Conservation (phyloP, 2,329 filamentous ascomycete species). For the Penicillium sp. region DNA sequence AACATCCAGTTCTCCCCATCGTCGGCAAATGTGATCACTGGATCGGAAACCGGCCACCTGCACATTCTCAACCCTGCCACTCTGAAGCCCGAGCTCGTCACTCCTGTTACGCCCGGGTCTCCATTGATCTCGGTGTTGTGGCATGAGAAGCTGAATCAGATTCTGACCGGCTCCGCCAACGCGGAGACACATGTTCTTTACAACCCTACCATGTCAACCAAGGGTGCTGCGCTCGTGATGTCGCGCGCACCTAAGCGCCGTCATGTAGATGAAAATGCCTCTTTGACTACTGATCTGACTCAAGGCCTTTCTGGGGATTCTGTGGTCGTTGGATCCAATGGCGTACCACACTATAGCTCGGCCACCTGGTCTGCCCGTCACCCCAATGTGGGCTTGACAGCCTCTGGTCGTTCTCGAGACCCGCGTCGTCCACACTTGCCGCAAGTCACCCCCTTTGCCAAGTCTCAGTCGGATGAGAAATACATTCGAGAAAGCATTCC, state of each 20-base stretch:
- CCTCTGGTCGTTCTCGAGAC: constrained; percentile 76
- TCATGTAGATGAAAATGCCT: constrained; percentile 91
- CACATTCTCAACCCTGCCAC: constrained; percentile 95
- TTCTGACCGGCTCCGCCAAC: constrained; percentile 90
- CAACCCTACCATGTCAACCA: constrained; percentile 78
- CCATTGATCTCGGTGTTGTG: constrained; percentile 84
- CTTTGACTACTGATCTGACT: constrained; percentile 80
- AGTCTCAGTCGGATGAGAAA: constrained; percentile 84
- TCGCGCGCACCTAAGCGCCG: constrained; percentile 91
- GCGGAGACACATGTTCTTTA: constrained; percentile 88
- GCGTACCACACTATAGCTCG: constrained; percentile 79
- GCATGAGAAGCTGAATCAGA: constrained; percentile 96
- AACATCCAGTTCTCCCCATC: constrained; percentile 91
- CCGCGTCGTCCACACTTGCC: constrained; percentile 85
- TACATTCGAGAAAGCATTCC: constrained; percentile 89
- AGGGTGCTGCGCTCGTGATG: constrained; percentile 87
- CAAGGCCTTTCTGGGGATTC: constrained; percentile 82
- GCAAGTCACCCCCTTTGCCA: constrained; percentile 83
- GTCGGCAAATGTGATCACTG: constrained; percentile 82
- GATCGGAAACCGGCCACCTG: constrained; percentile 81
- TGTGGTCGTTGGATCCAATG: constrained; percentile 69
- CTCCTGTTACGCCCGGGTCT: constrained; percentile 83
- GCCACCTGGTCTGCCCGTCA: constrained; percentile 64
- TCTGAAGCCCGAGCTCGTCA: constrained; percentile 79
- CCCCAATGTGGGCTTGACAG: constrained; percentile 74